Evolutionary conservation across 257 asterid genomes (phyloP).

Genomic region (Capsicum pubescens): DNA sequence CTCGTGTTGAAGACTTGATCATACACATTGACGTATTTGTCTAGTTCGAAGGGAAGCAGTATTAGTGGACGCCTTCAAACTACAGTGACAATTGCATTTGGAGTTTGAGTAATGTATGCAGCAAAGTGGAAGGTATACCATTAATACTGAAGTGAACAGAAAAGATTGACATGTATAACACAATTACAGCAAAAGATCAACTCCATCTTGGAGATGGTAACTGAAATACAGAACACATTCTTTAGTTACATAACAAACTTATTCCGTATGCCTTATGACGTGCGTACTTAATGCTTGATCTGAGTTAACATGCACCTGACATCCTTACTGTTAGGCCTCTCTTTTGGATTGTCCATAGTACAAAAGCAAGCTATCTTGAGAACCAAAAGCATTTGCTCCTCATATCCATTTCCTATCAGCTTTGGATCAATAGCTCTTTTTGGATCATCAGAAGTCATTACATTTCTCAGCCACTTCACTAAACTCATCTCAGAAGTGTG

Average conservation of each 20-base stretch:
- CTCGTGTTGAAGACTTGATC: background rate
- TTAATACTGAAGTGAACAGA: background rate
- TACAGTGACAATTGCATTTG: background rate
- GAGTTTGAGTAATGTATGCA: background rate
- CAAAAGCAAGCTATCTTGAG: constrained; percentile 86
- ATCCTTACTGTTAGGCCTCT: constrained; percentile 82
- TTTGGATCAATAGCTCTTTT: constrained; percentile 60
- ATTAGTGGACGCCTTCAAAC: background rate
- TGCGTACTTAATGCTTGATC: constrained; percentile 51
- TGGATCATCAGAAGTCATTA: constrained; percentile 76
- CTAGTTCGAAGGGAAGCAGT: background rate
- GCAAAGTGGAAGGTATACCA: background rate
- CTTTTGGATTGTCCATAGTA: constrained; percentile 76
- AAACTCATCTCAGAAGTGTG: constrained; percentile 66
- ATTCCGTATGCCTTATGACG: background rate
- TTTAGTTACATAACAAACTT: constrained; percentile 1
- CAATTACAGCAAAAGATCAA: constrained; percentile 22
- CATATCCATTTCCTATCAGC: constrained; percentile 65
- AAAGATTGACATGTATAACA: background rate
- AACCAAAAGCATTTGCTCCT: constrained; percentile 83
- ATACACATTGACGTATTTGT: background rate
- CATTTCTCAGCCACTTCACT: constrained; percentile 85
- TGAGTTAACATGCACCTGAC: constrained; percentile 75
- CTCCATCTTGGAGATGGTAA: background rate
- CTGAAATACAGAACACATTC: constrained; percentile 10